These are phyloP conservation scores for Akanthomyces lecanii DNA, from an alignment of 2,329 filamentous ascomycete species.

Conservation along the genomic window DNA sequence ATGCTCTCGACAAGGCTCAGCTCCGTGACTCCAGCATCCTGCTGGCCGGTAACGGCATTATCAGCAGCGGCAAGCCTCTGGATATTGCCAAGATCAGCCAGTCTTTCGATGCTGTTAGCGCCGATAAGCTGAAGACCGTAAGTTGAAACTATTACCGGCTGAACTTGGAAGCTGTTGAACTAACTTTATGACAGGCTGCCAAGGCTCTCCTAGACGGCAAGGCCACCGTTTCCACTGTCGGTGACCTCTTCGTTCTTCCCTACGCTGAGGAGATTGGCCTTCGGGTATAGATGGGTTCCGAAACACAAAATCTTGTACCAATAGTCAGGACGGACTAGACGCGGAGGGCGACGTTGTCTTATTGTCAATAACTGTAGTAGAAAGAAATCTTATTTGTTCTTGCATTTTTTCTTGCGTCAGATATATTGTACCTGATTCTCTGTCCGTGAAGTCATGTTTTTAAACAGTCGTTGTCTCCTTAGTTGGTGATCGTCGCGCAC, in stretches of 20 bases:
- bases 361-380: conserved; percentile 45
- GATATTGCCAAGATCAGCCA: conserved; percentile 78
- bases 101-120: conserved; percentile 73
- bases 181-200: conserved; percentile 60
- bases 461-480: background rate
- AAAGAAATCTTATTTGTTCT: conserved; percentile 29
- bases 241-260: conserved; percentile 85
- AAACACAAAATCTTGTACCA: conserved; percentile 39
- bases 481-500: background rate
- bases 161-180: conserved; percentile 8
- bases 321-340: conserved; percentile 40
- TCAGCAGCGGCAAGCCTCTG: conserved; percentile 77
- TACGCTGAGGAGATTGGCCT: conserved; percentile 93
- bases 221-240: conserved; percentile 83
- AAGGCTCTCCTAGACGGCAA: conserved; percentile 84
- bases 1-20: conserved; percentile 77
- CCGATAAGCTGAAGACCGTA: conserved; percentile 82
- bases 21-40: conserved; percentile 73
- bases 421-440: background rate
- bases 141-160: conserved; percentile 33
- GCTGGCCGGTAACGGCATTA: conserved; percentile 76
- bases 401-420: background rate
- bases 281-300: conserved; percentile 66
- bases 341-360: conserved; percentile 33
- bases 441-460: background rate